Conservation (phyloP, 1,284 basidiomycete genomes). For the Coniferiporia weirii region DNA sequence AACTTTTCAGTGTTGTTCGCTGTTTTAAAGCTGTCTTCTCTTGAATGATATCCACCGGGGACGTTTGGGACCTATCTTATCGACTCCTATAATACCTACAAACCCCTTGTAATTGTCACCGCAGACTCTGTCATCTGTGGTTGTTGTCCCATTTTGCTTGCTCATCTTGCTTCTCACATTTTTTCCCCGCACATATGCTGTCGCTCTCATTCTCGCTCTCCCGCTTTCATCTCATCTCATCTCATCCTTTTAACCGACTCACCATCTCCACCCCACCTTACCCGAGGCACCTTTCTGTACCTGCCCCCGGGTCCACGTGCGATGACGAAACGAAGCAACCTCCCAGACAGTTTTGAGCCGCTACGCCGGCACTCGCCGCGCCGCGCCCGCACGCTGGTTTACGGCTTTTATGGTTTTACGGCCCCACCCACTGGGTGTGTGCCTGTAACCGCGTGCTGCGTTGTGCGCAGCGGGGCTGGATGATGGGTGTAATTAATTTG, state of each 20-base stretch:
- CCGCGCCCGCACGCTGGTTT: conserved; percentile 26
- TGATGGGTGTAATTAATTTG: conserved; percentile 43
- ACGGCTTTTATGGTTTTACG: conserved; percentile 9
- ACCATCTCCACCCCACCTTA: not conserved
- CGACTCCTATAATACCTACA: too few relatives aligned
- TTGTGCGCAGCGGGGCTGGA: conserved; percentile 25
- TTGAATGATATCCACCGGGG: not conserved
- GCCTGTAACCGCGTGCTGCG: conserved; percentile 25
- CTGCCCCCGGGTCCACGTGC: conserved; percentile 28
- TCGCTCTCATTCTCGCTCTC: too few relatives aligned
- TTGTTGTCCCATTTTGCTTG: too few relatives aligned
- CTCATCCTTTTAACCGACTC: not conserved
- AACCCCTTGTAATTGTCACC: too few relatives aligned
- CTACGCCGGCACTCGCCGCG: not conserved
- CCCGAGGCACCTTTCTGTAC: not conserved
- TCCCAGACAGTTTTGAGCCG: conserved; percentile 25
- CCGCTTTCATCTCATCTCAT: too few relatives aligned
- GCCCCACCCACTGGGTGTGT: too few relatives aligned
- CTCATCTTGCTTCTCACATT: too few relatives aligned
- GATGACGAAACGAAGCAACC: conserved; percentile 32
- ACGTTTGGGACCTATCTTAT: too few relatives aligned
- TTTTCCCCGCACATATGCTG: too few relatives aligned
- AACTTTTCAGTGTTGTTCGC: not conserved
- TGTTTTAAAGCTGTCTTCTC: not conserved
- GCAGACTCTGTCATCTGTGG: too few relatives aligned